Percentiles rank a stretch among this genome's conserved stretches.
Evolutionary conservation across 106 monocot genomes (phyloP).

Genomic region (Phalaenopsis equestris): DNA sequence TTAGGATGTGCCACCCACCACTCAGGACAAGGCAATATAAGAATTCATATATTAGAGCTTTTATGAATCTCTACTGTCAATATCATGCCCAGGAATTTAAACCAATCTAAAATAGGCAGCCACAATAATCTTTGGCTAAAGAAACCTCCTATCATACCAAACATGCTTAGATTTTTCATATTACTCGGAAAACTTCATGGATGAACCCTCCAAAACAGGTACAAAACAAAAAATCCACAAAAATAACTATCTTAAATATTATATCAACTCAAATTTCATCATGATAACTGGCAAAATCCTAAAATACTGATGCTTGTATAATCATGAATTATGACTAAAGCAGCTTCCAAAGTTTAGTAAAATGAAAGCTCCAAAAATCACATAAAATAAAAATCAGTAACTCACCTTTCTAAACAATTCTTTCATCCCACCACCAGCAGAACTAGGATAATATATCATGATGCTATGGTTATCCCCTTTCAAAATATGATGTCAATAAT

Average conservation of each 20-base stretch:
- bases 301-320: not conserved
- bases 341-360: not conserved
- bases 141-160: not conserved
- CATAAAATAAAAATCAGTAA: not conserved
- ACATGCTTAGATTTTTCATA: not conserved
- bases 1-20: too few relatives aligned
- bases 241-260: not conserved
- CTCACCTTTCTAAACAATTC: conserved; percentile 92
- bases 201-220: not conserved
- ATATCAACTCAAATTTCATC: conserved; percentile 2
- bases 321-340: not conserved
- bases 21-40: not conserved
- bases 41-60: not conserved
- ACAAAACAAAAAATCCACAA: not conserved
- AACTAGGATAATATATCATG: conserved; percentile 99
- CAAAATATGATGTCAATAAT: not conserved
- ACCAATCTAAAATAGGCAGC: not conserved
- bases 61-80: not conserved
- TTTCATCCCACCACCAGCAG: conserved; percentile 99
- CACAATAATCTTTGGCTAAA: not conserved
- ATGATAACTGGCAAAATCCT: not conserved
- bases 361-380: not conserved
- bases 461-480: conserved; percentile 98
- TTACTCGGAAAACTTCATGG: not conserved
- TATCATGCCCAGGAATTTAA: not conserved